A percentile compares a stretch with the other conserved stretches of the same genome.
phyloP scores from a whole-genome alignment of 75 land plant genomes.

The Cupressus sempervirens region DNA sequence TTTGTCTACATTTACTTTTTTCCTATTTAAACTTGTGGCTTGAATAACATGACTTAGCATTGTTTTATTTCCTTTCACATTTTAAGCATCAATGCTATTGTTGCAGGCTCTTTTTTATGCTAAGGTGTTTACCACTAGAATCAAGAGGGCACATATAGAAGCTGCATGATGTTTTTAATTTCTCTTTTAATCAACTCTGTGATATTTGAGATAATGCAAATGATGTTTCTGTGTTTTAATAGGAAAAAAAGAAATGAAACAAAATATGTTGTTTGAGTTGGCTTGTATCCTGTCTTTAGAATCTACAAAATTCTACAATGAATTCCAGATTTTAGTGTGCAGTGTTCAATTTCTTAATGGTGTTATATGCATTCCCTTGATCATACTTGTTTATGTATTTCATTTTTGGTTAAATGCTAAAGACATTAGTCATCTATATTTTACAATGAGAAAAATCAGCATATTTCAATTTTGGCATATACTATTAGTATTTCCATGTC shows the following conservation, averaged over 20 bases:
- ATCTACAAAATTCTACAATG: neutral
- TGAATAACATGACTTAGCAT: too few species aligned
- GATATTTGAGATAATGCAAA: neutral
- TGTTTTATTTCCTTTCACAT: too few species aligned
- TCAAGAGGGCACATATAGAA: slow-evolving; percentile 56
- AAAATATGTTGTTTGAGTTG: neutral
- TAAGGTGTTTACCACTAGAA: slow-evolving; percentile 48
- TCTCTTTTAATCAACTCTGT: neutral
- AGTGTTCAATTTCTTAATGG: slow-evolving; percentile 7
- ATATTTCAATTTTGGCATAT: too few species aligned
- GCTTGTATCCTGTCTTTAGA: neutral
- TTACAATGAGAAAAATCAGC: neutral
- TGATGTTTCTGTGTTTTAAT: neutral
- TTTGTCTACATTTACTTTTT: neutral
- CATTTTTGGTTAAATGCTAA: neutral
- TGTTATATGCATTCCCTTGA: neutral
- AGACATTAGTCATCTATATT: neutral
- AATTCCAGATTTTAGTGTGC: neutral
- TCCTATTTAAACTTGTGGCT: neutral
- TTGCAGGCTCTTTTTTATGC: too few species aligned
- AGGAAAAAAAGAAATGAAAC: neutral
- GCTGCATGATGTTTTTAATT: slow-evolving; percentile 47
- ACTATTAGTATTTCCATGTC: too few species aligned
- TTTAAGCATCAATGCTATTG: too few species aligned
- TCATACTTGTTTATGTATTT: neutral